Base-by-base conservation (phyloP, 371 early-diverging fungal genomes). In the Mucor sp. region DNA sequence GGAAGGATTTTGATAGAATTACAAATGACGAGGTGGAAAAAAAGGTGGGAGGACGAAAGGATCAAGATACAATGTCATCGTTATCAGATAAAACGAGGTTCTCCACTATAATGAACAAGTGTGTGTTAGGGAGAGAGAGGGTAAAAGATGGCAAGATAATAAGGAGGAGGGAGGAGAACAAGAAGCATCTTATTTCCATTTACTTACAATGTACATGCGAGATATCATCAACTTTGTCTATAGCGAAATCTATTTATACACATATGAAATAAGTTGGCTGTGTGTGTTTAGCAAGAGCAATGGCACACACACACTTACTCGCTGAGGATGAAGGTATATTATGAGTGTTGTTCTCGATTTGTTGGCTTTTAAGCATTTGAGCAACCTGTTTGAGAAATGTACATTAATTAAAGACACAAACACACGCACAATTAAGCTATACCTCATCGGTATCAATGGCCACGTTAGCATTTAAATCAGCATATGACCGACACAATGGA, bases 401-500 rank as follows among this genome's bases (percentile, higher is more conserved):
- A 50, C 25, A 50, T 50, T 50, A 50, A 50, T 50, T 50, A 50
- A 25, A 12, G 8, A 25, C 50, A 48, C 19, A 44, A 2, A 44
- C 44, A 44, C 44, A 44, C 8, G 30, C 23, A 2, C 21, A 50
- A 53, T 0, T 19, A 23, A 12, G 27, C 25, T 53, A 58, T 64
- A 57, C 65, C 39, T 66, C 90, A 50, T 83, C 78, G 58, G 90
- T 88, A 59, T 86, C 90, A 39, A 94, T 94, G 47, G 85, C 85
- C 23, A 74, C 74, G 62, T 62, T 74, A 17, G 92, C 95, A 48
- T 91, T 90, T 28, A 96, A 78, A 78, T 96, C 94, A 8, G 95
- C 96, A 65, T 91, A 95, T 27, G 94, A 92, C 56, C 97, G 85
- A 75, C 96, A 96, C 48, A 96, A 83, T 27, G 96, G 96, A 75